phyloP scores from a whole-genome alignment of 176 grass and related monocot genomes.

The Oryza nivara region DNA sequence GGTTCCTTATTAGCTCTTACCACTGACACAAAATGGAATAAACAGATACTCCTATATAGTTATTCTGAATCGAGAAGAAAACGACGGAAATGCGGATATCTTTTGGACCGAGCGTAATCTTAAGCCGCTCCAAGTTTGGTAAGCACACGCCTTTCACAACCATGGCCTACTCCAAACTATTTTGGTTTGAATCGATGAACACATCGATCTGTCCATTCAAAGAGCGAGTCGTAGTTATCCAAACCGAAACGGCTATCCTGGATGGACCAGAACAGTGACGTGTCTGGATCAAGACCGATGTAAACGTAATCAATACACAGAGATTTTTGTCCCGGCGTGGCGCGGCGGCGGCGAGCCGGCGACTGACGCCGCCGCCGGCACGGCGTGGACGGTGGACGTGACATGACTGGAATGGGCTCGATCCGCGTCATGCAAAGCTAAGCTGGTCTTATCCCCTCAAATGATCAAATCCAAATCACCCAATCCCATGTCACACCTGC shows the following conservation, averaged over 20 bases:
- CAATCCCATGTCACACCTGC: background rate
- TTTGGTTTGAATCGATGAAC: background rate
- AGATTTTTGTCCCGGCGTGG: too few relatives aligned
- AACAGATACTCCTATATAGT: too few relatives aligned
- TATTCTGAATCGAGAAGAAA: background rate
- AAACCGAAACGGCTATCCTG: background rate
- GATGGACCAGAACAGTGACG: background rate
- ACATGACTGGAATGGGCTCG: too few relatives aligned
- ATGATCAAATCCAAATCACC: background rate
- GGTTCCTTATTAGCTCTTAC: too few relatives aligned
- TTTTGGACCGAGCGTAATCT: background rate
- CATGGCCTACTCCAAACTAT: conserved; percentile 20
- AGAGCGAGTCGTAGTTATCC: conserved; percentile 9
- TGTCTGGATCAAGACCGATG: background rate
- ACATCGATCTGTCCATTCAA: background rate
- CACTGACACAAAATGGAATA: too few relatives aligned
- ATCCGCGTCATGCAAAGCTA: background rate
- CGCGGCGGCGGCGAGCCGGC: background rate
- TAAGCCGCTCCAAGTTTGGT: background rate
- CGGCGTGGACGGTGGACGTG: background rate
- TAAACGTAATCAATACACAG: background rate
- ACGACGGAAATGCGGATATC: background rate
- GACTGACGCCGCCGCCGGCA: background rate
- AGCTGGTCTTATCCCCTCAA: too few relatives aligned
- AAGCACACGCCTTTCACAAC: conserved; percentile 32